phyloP scores from a whole-genome alignment of 2,329 filamentous ascomycete species.

The Phyllosticta capitalensis region DNA sequence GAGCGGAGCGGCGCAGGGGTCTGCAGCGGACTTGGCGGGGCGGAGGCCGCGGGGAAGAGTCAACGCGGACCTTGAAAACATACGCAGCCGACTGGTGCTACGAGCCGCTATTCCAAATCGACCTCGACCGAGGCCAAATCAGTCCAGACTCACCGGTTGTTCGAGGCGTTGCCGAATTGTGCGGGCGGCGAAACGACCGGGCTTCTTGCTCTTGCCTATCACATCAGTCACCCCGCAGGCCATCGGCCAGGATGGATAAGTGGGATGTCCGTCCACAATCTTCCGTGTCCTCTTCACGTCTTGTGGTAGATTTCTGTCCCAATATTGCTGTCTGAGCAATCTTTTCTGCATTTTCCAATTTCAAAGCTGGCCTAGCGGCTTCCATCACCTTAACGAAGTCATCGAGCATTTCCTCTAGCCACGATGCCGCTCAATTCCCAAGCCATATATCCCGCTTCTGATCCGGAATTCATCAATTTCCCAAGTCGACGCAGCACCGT shows the following conservation, averaged over 20 bases:
- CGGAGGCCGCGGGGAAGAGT: no score
- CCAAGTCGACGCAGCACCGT: slow-evolving; percentile 81
- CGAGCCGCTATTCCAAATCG: no score
- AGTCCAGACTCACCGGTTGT: neutral
- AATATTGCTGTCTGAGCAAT: neutral
- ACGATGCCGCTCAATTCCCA: slow-evolving; percentile 40
- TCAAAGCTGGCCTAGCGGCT: no score
- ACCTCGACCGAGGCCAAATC: neutral
- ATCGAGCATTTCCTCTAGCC: neutral
- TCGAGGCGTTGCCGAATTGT: neutral
- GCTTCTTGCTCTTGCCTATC: neutral
- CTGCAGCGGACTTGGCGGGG: neutral
- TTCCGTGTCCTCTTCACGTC: neutral
- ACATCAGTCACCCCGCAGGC: neutral
- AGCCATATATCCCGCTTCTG: slow-evolving; percentile 38
- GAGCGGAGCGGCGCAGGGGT: neutral
- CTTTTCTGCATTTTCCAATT: no score
- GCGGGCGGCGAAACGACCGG: neutral
- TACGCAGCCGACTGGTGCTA: no score
- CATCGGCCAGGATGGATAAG: neutral
- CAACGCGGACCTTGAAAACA: no score
- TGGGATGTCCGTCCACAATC: neutral
- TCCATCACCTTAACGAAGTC: neutral
- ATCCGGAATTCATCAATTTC: slow-evolving; percentile 53
- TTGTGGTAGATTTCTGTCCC: neutral